phyloP scores from a whole-genome alignment of 495 filamentous ascomycete species.

The Aspergillus olivimuriae region DNA sequence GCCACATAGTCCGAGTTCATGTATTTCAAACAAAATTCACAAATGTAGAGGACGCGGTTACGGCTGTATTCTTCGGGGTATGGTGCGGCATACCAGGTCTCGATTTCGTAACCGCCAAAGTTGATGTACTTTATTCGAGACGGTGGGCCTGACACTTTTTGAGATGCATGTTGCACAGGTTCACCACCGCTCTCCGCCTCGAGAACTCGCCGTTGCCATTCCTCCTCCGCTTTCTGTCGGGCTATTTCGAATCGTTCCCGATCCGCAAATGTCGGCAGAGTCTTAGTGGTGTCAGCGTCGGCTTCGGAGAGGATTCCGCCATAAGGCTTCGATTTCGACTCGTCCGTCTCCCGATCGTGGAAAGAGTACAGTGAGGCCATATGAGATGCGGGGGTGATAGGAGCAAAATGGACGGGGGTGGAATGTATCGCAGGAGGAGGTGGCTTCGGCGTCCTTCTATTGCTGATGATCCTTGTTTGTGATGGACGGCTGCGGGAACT shows the following conservation, averaged over 20 bases:
- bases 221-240: constrained; percentile 81
- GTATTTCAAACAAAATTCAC: constrained; percentile 98
- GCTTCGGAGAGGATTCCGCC: constrained; percentile 85
- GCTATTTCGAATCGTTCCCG: constrained; percentile 81
- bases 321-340: constrained; percentile 87
- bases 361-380: constrained; percentile 76
- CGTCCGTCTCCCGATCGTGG: constrained; percentile 80
- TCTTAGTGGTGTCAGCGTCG: constrained; percentile 87
- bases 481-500: constrained; percentile 26
- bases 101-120: constrained; percentile 94
- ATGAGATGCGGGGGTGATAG: constrained; percentile 45
- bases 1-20: constrained; percentile 98
- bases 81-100: constrained; percentile 98
- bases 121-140: constrained; percentile 99
- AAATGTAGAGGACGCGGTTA: constrained; percentile 92
- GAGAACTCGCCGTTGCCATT: constrained; percentile 66
- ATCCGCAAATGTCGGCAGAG: constrained; percentile 71
- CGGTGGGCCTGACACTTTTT: constrained; percentile 75
- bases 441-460: constrained; percentile 24
- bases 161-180: constrained; percentile 39
- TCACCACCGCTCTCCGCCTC: constrained; percentile 43
- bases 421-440: constrained; percentile 27
- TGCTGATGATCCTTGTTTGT: constrained; percentile 16
- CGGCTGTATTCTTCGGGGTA: constrained; percentile 98
- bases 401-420: constrained; percentile 40